Percentiles rank a stretch among this genome's conserved stretches.
Evolutionary conservation across 225 moss, liverwort and hornwort genomes (phyloP).

Genomic region (Bryum argenteum): DNA sequence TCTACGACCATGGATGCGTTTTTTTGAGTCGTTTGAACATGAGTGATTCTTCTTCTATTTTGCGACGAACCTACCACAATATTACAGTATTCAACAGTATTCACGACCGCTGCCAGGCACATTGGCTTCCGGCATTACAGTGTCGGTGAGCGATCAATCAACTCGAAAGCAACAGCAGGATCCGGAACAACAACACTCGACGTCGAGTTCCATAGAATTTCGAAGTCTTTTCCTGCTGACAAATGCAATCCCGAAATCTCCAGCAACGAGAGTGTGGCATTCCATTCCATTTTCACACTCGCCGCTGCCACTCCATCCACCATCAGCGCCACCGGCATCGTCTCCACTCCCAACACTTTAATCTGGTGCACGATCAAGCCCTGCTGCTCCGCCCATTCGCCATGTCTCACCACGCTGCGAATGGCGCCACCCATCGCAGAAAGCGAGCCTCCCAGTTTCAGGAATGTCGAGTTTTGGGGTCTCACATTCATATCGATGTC

Average conservation of each 20-base stretch:
- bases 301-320: constrained; percentile 24
- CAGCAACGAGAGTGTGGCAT: constrained; percentile 21
- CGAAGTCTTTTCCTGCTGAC: constrained; percentile 40
- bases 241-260: constrained; percentile 47
- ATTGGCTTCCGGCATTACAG: too few species aligned
- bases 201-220: constrained; percentile 26
- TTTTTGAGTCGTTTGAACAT: too few species aligned
- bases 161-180: too few species aligned
- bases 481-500: constrained; percentile 43
- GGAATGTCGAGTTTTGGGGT: constrained; percentile 34
- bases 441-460: constrained; percentile 29
- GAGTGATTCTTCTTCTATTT: too few species aligned
- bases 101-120: too few species aligned
- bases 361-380: constrained; percentile 44
- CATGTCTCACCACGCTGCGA: constrained; percentile 30
- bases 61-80: too few species aligned
- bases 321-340: neutral
- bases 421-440: constrained; percentile 28
- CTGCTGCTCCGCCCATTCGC: constrained; percentile 53
- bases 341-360: constrained; percentile 28
- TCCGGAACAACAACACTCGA: neutral
- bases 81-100: too few species aligned
- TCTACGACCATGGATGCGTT: too few species aligned
- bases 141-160: neutral
- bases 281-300: constrained; percentile 26